These are phyloP conservation scores for Bipolaris zeicola DNA, from an alignment of 2,329 filamentous ascomycete genomes.

Conservation along the genomic window DNA sequence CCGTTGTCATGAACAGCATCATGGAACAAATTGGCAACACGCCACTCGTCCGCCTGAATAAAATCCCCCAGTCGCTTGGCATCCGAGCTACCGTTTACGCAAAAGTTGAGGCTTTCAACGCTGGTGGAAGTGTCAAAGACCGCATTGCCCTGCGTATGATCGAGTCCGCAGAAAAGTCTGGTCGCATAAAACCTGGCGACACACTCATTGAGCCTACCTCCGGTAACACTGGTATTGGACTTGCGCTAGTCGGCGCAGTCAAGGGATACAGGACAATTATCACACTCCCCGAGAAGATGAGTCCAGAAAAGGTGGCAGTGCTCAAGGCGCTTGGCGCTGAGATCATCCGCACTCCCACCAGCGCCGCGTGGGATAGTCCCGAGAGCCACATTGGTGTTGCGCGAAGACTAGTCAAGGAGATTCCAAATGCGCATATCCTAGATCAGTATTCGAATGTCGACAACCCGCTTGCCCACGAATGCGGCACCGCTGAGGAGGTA, in stretches of 20 bases:
- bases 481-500: constrained; percentile 93
- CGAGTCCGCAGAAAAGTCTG: constrained; percentile 87
- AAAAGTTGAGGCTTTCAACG: constrained; percentile 93
- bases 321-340: constrained; percentile 92
- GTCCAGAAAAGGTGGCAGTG: constrained; percentile 94
- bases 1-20: constrained; percentile 67
- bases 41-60: constrained; percentile 92
- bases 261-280: constrained; percentile 99
- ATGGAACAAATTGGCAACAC: constrained; percentile 93
- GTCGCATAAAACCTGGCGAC: constrained; percentile 95
- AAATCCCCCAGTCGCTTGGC: constrained; percentile 86
- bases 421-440: constrained; percentile 94
- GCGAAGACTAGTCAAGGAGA: constrained; percentile 85
- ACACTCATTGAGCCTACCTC: constrained; percentile 97
- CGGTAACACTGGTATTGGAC: constrained; percentile 95
- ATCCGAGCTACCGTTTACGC: constrained; percentile 89
- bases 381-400: constrained; percentile 98
- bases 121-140: constrained; percentile 92
- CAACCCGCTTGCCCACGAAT: constrained; percentile 92
- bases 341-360: constrained; percentile 95
- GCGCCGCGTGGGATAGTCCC: constrained; percentile 91
- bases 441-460: constrained; percentile 93
- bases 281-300: constrained; percentile 99
- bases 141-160: constrained; percentile 97
- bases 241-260: constrained; percentile 91